Base-by-base conservation (phyloP, 805 yeast species). In the Allodekkera sacchari region DNA sequence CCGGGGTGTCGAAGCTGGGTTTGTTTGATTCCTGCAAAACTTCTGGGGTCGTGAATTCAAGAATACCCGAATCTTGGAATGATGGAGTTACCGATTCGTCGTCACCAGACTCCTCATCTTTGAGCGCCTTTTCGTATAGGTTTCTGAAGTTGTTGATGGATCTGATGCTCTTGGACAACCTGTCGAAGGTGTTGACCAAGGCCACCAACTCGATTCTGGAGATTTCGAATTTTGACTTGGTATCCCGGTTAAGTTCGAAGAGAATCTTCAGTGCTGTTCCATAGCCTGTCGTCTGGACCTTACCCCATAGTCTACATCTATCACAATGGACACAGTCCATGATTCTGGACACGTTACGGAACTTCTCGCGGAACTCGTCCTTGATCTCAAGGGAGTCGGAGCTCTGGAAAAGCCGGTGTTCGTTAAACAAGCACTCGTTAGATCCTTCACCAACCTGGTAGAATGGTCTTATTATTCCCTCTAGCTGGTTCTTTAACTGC, bases 321-420 rank as follows among this genome's bases (percentile, higher is more conserved):
- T 92, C 98, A 63, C 99, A 92, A 23, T 95, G 96, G 25, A 92
- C 97, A 62, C 99, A 92, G 55, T 89, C 96, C 96, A 92, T 92
- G 27, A 92, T 75, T 31, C 83, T 79, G 14, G 94, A 78, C 16
- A 92, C 94, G 52, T 92, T 92, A 50, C 76, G 78, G 56, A 92
- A 94, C 32, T 94, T 78, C 23, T 71, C 58, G 39, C 89, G 71
- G 61, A 92, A 88, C 47, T 92, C 97, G 41, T 79, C 78, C 48
- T 92, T 92, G 36, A 89, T 66, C 22, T 68, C 66, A 25, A 66
- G 70, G 1, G 63, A 54, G 10, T 52, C 45, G 11, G 68, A 64
- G 40, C 66, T 62, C 41, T 69, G 69, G 40, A 74, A 67, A 20
- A 63, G 47, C 4, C 60, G 50, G 8, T 68, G 51, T 37, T 72